Evolutionary conservation across 2,329 filamentous ascomycete genomes (phyloP), one percentile per base, ranked within the genome.

Genomic region (Fusarium tupiense): DNA sequence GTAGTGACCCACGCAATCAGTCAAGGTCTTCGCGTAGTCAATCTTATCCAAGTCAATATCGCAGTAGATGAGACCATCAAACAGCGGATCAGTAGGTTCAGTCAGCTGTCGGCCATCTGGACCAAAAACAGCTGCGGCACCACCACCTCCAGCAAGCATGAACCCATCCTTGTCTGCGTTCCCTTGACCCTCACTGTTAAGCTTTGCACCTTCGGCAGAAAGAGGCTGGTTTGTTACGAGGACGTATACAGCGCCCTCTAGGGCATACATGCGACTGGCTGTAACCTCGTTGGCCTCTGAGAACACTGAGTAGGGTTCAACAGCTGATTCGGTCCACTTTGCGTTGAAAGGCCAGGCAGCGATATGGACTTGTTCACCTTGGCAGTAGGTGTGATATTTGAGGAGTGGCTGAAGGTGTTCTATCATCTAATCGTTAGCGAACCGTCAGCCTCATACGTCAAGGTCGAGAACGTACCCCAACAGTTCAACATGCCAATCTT

Each of bases 201-300:
- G 40, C 40, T 71, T 69, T 6, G 84, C 88, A 8, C 81, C 75
- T 17, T 85, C 70, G 1, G 81, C 83, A 0, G 61, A 63, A 41
- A 88, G 78, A 2, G 90, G 82, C n/a, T 76, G 85, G 26, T 85
- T 86, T 77, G 86, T 87, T 5, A 85, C 85, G 29, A 87, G 79
- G 6, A 91, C 88, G 61, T 87, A 91, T 1, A 86, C 81, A 16
- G 83, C 82, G 1, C 86, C 85, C 71, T 91, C 89, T 14, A 90
- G 85, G 0, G 89, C 88, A 72, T 90, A 89, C 1, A 85, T 83
- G 60, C 86, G 86, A 0, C 87, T 86, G 6, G 89, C 81, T 35
- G 61, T 63, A 3, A 49, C 33, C 50, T 78, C 75, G 17, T 74
- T 73, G 44, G 76, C 75, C 3, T 73, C 73, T 0, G 46, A 58